Evolutionary conservation across 2,329 filamentous ascomycete species (phyloP), one percentile per base, ranked within the genome.

Genomic region (Aspergillus spinulosporus): DNA sequence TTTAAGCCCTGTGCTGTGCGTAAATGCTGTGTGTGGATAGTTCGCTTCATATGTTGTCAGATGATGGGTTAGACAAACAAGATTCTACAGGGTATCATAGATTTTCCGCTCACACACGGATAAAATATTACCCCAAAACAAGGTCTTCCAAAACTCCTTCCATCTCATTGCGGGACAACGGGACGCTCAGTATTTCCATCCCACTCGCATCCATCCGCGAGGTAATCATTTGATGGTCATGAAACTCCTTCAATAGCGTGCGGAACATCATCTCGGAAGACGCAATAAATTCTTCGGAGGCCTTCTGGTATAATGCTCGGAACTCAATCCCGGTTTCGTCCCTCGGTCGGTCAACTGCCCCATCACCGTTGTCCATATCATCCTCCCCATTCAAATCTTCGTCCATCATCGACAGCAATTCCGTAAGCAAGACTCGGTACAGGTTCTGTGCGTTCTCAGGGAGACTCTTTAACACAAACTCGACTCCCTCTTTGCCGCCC

Each of bases 221-320:
- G 54, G 90, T 90, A 61, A 99, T 89, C 86, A 99, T 97, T 69
- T 97, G 91, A 78, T 99, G 94, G 68, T 99, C 94, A 70, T 97
- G 91, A 72, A 99, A 94, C 83, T 99, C 94, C 76, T 97, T 97
- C 60, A 99, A 75, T 70, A 99, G 73, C 28, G 92, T 96, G 59
- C 94, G 83, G 77, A 97, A 97, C 60, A 90, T 92, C 83, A 97
- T 92, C 76, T 97, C 94, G 58, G 89, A 96, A 65, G 90, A 94
- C 72, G 93, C 97, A 49, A 99, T 94, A 72, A 99, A 97, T 69
- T 96, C 92, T 74, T 97, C 92, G 4, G 93, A 88, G 2, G 94
- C 92, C 77, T 96, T 97, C 71, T 96, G 92, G 70, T 97, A 99
- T 62, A 99, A 74, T 64, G 91, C 87, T 21, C 91, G 82, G 71